phyloP scores from a whole-genome alignment of 73 alveolate genomes.

The Paramecium caudatum region DNA sequence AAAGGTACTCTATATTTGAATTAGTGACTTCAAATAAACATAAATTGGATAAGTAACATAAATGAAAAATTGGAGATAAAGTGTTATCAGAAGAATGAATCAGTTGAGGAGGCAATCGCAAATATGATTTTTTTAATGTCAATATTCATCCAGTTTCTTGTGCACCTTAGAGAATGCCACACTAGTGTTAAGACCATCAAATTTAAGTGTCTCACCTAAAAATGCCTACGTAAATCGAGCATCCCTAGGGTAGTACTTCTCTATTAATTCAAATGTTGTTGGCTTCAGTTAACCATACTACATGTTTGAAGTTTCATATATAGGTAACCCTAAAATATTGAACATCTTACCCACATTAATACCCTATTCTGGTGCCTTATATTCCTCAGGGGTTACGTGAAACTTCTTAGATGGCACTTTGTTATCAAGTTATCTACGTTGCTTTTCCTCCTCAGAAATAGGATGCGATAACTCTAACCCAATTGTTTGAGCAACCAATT shows the following conservation, averaged over 20 bases:
- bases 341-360: conserved; percentile 23
- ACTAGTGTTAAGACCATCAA: conserved; percentile 62
- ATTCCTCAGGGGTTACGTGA: conserved; percentile 47
- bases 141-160: conserved; percentile 53
- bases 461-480: conserved; percentile 22
- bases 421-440: conserved; percentile 49
- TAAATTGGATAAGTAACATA: conserved; percentile 20
- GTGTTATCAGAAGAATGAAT: conserved; percentile 24
- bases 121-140: not conserved
- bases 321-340: conserved; percentile 45
- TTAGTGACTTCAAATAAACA: conserved; percentile 7
- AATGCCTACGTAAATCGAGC: conserved; percentile 35
- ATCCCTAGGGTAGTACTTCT: conserved; percentile 63
- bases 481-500: conserved; percentile 25
- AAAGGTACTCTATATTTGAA: not conserved
- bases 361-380: conserved; percentile 45
- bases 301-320: conserved; percentile 67
- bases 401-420: conserved; percentile 57
- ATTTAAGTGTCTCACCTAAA: conserved; percentile 16
- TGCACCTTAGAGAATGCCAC: conserved; percentile 65
- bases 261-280: conserved; percentile 47
- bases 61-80: conserved; percentile 36
- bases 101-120: not conserved
- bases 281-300: conserved; percentile 59
- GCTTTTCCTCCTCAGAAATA: conserved; percentile 56